phyloP scores from a whole-genome alignment of 352 stramenopile species.

The Pythium chondricola region DNA sequence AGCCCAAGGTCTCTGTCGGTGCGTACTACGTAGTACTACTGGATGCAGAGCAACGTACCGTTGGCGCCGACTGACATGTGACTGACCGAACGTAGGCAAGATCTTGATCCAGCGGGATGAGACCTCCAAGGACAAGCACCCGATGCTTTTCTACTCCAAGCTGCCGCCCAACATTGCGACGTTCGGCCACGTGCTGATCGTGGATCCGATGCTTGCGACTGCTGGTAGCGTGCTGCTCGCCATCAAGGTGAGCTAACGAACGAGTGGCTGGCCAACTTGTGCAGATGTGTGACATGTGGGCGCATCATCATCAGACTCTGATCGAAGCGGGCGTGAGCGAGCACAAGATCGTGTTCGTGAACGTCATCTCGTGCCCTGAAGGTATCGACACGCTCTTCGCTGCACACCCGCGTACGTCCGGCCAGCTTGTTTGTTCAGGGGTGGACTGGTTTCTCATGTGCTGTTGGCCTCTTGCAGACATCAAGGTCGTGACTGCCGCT shows the following conservation, averaged over 20 bases:
- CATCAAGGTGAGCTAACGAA: constrained; percentile 62
- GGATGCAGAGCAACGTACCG: too few species aligned
- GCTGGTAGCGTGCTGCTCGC: constrained; percentile 85
- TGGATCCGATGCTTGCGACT: constrained; percentile 96
- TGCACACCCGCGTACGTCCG: constrained; percentile 54
- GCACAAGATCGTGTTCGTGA: constrained; percentile 92
- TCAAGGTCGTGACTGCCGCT: constrained; percentile 77
- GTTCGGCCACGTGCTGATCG: constrained; percentile 89
- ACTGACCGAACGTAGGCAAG: too few species aligned
- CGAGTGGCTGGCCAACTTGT: background rate
- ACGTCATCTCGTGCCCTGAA: constrained; percentile 92
- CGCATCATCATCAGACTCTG: constrained; percentile 47
- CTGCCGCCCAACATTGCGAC: constrained; percentile 78
- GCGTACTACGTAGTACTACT: constrained; percentile 1
- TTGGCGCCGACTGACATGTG: too few species aligned
- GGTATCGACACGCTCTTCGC: constrained; percentile 77
- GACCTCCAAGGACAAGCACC: constrained; percentile 72
- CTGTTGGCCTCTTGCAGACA: constrained; percentile 19
- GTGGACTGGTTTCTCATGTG: constrained; percentile 6
- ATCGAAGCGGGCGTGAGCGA: constrained; percentile 79
- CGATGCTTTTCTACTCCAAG: constrained; percentile 94
- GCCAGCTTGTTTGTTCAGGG: too few species aligned
- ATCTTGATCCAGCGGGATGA: constrained; percentile 97
- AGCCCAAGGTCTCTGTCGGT: constrained; percentile 81
- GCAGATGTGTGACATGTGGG: constrained; percentile 15